Percentiles rank a stretch among this genome's conserved stretches.
These are phyloP conservation scores for Tetrastigma voinierianum DNA, from an alignment of 164 flowering plant genomes.

Conservation along the genomic window DNA sequence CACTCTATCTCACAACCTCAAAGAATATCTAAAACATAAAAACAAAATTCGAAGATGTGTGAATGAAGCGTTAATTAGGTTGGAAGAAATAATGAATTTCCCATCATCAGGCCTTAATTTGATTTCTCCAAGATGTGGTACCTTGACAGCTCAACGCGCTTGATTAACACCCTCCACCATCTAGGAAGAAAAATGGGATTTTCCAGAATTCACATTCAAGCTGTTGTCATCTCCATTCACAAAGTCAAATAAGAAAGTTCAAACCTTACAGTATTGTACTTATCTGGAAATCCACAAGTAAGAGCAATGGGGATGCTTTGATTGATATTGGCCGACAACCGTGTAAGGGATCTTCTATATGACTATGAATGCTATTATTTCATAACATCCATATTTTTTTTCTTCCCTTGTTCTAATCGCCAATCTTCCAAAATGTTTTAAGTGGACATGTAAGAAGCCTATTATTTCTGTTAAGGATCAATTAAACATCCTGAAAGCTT, in stretches of 20 bases:
- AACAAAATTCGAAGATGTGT: no score
- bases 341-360: neutral
- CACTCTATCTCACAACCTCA: no score
- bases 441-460: conserved; percentile 1
- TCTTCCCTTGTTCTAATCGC: conserved; percentile 1
- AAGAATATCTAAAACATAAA: no score
- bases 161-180: conserved; percentile 1
- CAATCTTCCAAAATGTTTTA: conserved; percentile 11
- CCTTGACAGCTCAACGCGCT: conserved; percentile 6
- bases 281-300: neutral
- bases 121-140: neutral
- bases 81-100: neutral
- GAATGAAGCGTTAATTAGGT: neutral
- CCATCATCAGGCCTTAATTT: neutral
- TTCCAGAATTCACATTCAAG: neutral
- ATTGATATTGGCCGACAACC: neutral
- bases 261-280: conserved; percentile 1
- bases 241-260: neutral
- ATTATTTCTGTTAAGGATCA: conserved; percentile 9
- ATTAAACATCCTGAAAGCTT: conserved; percentile 15
- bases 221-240: neutral
- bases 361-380: neutral
- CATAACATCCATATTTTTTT: neutral
- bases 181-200: neutral
- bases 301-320: neutral